Percentiles rank a stretch among this genome's conserved stretches.
Conservation (phyloP, 2,329 filamentous ascomycete genomes). For the Chaetomium strumarium region DNA sequence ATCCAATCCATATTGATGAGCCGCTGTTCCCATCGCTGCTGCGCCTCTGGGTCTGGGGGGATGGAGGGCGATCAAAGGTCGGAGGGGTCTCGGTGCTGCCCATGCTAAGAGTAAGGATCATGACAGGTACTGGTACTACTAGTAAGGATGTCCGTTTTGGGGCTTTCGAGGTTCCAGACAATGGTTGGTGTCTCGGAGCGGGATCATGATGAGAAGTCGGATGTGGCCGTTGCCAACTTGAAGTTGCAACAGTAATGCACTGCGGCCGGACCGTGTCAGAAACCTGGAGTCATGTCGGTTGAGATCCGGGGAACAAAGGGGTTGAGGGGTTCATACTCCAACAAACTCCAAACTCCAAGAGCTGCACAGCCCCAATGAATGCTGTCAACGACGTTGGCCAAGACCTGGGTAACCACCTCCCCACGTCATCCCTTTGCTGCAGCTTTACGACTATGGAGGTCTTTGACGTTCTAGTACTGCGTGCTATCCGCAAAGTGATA, state of each 20-base stretch:
- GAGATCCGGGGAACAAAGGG: too few species aligned
- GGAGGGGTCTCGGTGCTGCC: neutral
- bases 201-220: neutral
- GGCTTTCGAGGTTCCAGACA: too few species aligned
- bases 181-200: neutral
- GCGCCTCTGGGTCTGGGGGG: neutral
- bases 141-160: too few species aligned
- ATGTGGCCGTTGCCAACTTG: neutral
- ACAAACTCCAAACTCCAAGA: neutral
- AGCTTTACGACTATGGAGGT: neutral
- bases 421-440: neutral
- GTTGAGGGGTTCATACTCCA: neutral
- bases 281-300: too few species aligned
- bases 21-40: too few species aligned
- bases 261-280: too few species aligned
- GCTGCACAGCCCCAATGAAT: neutral
- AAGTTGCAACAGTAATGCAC: too few species aligned
- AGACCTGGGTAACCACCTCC: neutral
- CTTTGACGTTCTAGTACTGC: neutral
- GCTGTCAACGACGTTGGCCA: slow-evolving; percentile 9
- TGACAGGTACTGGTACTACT: too few species aligned
- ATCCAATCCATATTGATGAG: neutral
- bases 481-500: too few species aligned
- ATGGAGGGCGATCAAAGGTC: neutral
- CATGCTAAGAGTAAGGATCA: too few species aligned